Evolutionary conservation across 2,329 filamentous ascomycete genomes (phyloP), one percentile per base, ranked within the genome.

Genomic region (Colletotrichum tabaci): DNA sequence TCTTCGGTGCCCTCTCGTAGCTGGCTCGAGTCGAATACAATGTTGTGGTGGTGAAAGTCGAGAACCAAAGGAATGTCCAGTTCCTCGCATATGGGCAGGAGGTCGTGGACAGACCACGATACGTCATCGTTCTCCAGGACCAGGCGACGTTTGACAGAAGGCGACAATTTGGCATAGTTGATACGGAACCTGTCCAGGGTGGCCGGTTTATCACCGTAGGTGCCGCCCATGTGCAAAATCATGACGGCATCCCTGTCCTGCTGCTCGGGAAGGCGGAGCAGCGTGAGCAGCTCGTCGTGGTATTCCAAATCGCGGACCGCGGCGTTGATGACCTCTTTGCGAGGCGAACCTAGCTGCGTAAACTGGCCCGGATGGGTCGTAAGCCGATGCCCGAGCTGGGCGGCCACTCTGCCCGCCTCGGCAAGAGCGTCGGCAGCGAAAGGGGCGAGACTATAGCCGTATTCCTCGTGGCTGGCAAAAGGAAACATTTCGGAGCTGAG

Each of bases 401-500:
- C 93, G 7, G 94, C 91, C 3, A 97, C 90, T 76, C 85, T 91
- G 1, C 96, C 96, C 9, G 90, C 94, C 74, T 95, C 92, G 2
- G 89, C 92, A 12, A 98, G 85, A 0, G 89, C 90, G 16, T 95
- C 91, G 0, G 93, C 90, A 0, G 95, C 96, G 79, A 98, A 98
- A 0, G 93, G 92, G 0, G 91, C 91, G 15, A 98, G 86, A 75
- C 90, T 92, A 81, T 98, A 98, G 0, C 95, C 96, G 75, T 97
- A 92, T 73, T 94, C 92, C 30, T 89, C 88, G 77, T 98, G 96
- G 74, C 94, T 97, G 2, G 96, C 96, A 80, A 98, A 98, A 0
- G 96, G 96, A 74, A 98, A 98, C 93, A 98, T 98, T 76, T 98
- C 96, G 66, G 94, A 97, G 75, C 94, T 97, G 23, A 98, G 85